These are phyloP conservation scores for Pseudogymnoascus sp. DNA, from an alignment of 2,329 filamentous ascomycete species.

Conservation along the genomic window DNA sequence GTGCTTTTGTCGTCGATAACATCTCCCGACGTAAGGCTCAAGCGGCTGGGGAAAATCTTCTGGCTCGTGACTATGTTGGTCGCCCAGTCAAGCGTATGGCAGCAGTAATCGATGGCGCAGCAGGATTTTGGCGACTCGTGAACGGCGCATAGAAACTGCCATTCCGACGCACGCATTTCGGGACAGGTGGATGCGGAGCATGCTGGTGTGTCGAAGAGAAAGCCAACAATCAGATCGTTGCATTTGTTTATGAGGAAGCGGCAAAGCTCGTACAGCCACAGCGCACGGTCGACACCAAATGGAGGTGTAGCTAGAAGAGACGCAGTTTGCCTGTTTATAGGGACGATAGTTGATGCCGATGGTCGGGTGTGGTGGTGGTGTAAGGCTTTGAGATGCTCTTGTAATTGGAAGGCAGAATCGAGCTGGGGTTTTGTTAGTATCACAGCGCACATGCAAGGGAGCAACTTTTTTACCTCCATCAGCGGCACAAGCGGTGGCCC, in stretches of 20 bases:
- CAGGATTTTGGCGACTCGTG: conserved; percentile 95
- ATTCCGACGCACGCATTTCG: conserved; percentile 97
- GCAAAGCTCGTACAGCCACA: conserved; percentile 97
- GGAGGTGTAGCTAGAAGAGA: conserved; percentile 70
- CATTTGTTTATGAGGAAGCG: conserved; percentile 92
- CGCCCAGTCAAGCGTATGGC: conserved; percentile 96
- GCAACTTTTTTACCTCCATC: conserved; percentile 54
- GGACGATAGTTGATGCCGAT: conserved; percentile 45
- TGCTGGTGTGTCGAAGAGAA: conserved; percentile 82
- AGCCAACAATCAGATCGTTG: conserved; percentile 84
- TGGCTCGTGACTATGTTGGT: conserved; percentile 88
- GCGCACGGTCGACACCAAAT: conserved; percentile 68
- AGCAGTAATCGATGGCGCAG: conserved; percentile 98
- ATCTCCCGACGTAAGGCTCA: conserved; percentile 29
- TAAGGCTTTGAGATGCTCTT: conserved; percentile 90
- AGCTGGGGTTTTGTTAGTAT: conserved; percentile 48
- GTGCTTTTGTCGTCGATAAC: conserved; percentile 49
- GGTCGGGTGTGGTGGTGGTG: conserved; percentile 73
- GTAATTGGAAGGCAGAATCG: conserved; percentile 92
- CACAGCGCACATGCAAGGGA: conserved; percentile 7
- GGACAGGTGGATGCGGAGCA: conserved; percentile 86
- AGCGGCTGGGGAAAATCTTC: conserved; percentile 85
- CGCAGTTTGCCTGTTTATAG: conserved; percentile 70
- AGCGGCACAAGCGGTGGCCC: conserved; percentile 83
- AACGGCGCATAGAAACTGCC: conserved; percentile 97